Evolutionary conservation across 1,139 yeast species (phyloP).

Genomic region (Hemisphaericaspora xylanilytica): DNA sequence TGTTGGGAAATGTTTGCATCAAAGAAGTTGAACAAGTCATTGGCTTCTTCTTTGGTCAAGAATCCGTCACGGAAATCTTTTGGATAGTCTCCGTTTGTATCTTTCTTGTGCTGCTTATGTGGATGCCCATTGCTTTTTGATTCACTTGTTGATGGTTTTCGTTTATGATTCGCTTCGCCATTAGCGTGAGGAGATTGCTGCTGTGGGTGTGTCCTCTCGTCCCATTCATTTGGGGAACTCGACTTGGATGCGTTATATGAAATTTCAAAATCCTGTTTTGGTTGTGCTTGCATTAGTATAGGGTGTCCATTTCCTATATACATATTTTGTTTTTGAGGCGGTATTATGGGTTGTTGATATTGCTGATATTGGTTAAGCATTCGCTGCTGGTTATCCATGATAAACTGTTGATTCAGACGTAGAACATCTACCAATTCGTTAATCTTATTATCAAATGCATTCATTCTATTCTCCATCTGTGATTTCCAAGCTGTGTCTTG

Average conservation of each 20-base stretch:
- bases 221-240: not conserved
- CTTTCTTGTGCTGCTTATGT: constrained; percentile 6
- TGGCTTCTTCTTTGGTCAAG: constrained; percentile 44
- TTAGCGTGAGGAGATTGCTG: not conserved
- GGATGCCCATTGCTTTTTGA: not conserved
- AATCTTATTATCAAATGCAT: constrained; percentile 46
- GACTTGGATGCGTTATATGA: constrained; percentile 5
- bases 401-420: constrained; percentile 30
- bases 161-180: not conserved
- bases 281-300: constrained; percentile 1
- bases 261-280: not conserved
- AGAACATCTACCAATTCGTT: constrained; percentile 42
- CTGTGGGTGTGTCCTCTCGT: not conserved
- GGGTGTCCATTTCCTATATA: not conserved
- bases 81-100: constrained; percentile 13
- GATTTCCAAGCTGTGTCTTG: constrained; percentile 35
- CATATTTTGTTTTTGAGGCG: constrained; percentile 1
- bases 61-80: constrained; percentile 38
- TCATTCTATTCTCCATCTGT: constrained; percentile 45
- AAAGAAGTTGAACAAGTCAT: constrained; percentile 50
- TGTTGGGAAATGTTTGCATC: constrained; percentile 60
- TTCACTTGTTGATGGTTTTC: not conserved
- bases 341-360: constrained; percentile 8
- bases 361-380: constrained; percentile 10
- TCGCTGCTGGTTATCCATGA: constrained; percentile 23